These are phyloP conservation scores for Neurospora tetraspora DNA, from an alignment of 495 filamentous ascomycete species.

Conservation along the genomic window DNA sequence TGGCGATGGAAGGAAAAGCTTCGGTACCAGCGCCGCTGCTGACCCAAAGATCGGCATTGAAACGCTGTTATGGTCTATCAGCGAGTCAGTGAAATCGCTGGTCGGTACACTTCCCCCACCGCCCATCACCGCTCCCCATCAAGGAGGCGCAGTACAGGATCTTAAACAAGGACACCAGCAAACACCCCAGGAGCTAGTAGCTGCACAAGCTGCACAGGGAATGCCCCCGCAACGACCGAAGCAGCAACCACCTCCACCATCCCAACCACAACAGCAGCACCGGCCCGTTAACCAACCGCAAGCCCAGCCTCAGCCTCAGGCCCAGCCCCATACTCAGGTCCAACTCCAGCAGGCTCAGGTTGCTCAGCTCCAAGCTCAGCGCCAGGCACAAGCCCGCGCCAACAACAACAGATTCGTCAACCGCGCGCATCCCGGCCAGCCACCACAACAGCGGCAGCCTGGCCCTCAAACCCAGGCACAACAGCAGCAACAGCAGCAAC, in stretches of 20 bases:
- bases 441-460: constrained; percentile 8
- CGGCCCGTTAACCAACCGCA: not conserved
- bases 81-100: constrained; percentile 21
- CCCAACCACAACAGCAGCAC: not conserved
- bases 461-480: constrained; percentile 2
- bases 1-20: constrained; percentile 21
- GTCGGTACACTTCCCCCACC: constrained; percentile 10
- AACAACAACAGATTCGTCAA: constrained; percentile 5
- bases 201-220: not conserved
- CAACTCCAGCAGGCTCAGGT: constrained; percentile 2
- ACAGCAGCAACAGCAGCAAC: constrained; percentile 2
- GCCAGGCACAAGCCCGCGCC: not conserved
- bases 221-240: not conserved
- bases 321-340: not conserved
- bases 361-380: not conserved
- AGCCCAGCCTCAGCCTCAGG: not conserved
- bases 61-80: constrained; percentile 14
- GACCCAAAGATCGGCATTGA: constrained; percentile 24
- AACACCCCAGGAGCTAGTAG: not conserved
- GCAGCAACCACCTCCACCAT: not conserved
- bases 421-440: constrained; percentile 1
- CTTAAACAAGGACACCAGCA: not conserved
- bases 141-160: not conserved
- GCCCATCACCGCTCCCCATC: not conserved
- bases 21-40: constrained; percentile 25